phyloP scores from a whole-genome alignment of 345 rosid genomes.

The Boechera divaricarpa region DNA sequence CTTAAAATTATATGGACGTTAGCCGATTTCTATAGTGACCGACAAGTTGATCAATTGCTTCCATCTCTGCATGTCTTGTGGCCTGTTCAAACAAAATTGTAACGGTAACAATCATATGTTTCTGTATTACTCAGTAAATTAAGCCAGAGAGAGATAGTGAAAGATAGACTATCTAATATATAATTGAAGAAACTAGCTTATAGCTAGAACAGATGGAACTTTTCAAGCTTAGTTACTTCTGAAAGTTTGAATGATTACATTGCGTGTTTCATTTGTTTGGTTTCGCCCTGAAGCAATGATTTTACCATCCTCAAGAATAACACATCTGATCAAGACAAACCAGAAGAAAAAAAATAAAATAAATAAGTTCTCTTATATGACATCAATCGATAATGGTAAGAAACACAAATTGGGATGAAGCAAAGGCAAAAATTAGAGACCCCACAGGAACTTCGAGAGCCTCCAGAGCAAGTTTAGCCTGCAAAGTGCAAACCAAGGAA shows the following conservation, averaged over 20 bases:
- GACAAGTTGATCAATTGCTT: conserved; percentile 77
- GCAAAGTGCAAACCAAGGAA: no score
- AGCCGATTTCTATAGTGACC: not conserved
- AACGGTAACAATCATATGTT: conserved; percentile 10
- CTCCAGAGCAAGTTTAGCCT: no score
- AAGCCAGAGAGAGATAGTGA: not conserved
- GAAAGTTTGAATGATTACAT: conserved; percentile 44
- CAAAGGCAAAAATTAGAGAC: no score
- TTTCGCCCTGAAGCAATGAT: conserved; percentile 68
- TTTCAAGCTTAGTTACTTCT: not conserved
- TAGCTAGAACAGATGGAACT: not conserved
- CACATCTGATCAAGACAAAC: conserved; percentile 54
- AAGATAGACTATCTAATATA: not conserved
- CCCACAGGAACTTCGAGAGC: no score
- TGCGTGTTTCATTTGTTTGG: conserved; percentile 66
- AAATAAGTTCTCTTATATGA: no score
- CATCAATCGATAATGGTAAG: no score
- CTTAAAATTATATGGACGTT: no score
- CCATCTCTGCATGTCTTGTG: conserved; percentile 96
- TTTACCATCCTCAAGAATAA: conserved; percentile 56
- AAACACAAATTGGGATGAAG: no score
- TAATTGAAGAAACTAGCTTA: not conserved
- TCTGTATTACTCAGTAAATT: not conserved
- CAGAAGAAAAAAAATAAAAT: not conserved
- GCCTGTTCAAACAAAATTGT: conserved; percentile 50